Evolutionary conservation across 371 early-diverging fungal species (phyloP), one percentile per base, ranked within the genome.

Genomic region (Mucor velutinosus): DNA sequence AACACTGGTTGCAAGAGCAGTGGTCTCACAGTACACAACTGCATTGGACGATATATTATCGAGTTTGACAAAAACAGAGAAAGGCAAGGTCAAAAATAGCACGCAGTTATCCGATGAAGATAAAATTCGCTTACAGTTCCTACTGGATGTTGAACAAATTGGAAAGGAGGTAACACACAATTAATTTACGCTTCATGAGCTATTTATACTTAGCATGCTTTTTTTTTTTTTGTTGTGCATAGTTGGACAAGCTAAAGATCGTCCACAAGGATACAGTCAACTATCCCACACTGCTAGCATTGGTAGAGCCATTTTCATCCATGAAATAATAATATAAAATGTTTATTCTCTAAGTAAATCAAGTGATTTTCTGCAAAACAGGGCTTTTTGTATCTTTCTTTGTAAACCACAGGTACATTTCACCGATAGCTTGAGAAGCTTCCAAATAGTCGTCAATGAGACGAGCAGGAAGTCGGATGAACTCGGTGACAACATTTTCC

Each of bases 71-170:
- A 76, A 73, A 61, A 70, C 66, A 2, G 82, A 81, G 35, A 73
- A 76, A 64, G 70, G 68, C 19, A 72, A 76, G 30, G 41, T 21
- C 23, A 80, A 79, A 57, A 70, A 71, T 14, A 63, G 21, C 15
- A 37, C 15, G 8, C 58, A 67, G 12, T 60, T 81, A 74, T 71
- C 77, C 14, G 81, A 78, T 47, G 82, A 84, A 43, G 89, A 90
- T 64, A 89, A 89, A 62, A 82, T 88, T 62, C 77, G 86, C 1
- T 27, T 90, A 60, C 91, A 89, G 58, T 73, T 84, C 30, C 73
- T 75, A 15, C 70, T 90, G 64, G 90, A 91, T 70, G 87, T 88
- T 25, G 63, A 59, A 11, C 76, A 73, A 41, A 77, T 84, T 47
- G 85, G 79, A 30, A 47, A 72, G 14, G 84, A 88, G 78, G 87